These are phyloP conservation scores for Exophiala sideris DNA, from an alignment of 2,329 filamentous ascomycete species.

Conservation along the genomic window DNA sequence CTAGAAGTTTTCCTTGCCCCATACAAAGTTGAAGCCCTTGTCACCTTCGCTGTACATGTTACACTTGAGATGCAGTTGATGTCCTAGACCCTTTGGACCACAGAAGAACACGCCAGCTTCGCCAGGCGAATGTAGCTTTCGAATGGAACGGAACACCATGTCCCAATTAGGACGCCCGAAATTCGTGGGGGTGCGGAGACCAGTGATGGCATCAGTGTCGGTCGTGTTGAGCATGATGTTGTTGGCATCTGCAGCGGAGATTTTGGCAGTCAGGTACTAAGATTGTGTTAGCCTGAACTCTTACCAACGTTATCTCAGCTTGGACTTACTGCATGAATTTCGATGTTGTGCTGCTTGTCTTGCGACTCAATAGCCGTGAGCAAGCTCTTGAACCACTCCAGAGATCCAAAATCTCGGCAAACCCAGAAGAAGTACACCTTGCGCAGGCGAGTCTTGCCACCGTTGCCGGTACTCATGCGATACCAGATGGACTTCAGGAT, in stretches of 20 bases:
- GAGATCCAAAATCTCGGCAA: slow-evolving; percentile 80
- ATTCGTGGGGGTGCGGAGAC: slow-evolving; percentile 76
- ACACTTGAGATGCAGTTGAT: slow-evolving; percentile 74
- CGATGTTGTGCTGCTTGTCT: slow-evolving; percentile 77
- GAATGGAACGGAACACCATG: slow-evolving; percentile 79
- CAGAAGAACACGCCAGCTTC: slow-evolving; percentile 83
- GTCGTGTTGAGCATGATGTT: slow-evolving; percentile 87
- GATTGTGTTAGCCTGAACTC: background rate
- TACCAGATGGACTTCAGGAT: slow-evolving; percentile 84
- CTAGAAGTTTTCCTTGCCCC: slow-evolving; percentile 55
- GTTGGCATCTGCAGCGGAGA: slow-evolving; percentile 79
- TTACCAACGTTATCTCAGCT: background rate
- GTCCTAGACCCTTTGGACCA: slow-evolving; percentile 75
- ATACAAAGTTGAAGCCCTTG: slow-evolving; percentile 56
- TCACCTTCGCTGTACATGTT: slow-evolving; percentile 73
- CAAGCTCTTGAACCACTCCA: slow-evolving; percentile 85
- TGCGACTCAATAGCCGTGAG: slow-evolving; percentile 82
- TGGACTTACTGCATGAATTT: slow-evolving; percentile 69
- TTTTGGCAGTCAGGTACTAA: slow-evolving; percentile 77
- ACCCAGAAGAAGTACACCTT: slow-evolving; percentile 96
- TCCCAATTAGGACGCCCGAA: slow-evolving; percentile 88
- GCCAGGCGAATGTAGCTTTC: slow-evolving; percentile 70
- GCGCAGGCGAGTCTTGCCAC: slow-evolving; percentile 67
- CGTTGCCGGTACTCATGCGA: slow-evolving; percentile 68
- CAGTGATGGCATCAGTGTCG: slow-evolving; percentile 80